Evolutionary conservation across 2,329 filamentous ascomycete genomes (phyloP), one percentile per base, ranked within the genome.

Genomic region (Tolypocladium ophioglossoides): DNA sequence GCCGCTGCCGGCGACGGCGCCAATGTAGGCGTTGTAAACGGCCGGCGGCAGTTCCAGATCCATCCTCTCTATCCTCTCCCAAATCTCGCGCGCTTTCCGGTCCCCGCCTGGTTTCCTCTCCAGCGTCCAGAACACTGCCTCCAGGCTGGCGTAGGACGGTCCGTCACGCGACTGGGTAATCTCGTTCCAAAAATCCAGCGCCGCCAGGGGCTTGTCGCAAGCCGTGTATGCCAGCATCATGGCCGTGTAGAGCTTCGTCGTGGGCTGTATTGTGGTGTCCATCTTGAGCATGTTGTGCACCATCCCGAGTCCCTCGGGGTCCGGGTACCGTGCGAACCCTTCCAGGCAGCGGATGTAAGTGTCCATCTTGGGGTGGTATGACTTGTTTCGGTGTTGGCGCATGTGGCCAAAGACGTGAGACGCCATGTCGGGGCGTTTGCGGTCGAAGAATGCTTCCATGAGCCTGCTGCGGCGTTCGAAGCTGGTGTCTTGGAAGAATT

Each of bases 241-340:
- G 0, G 87, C 84, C 63, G 96, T 97, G 62, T 86, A 83, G 2
- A 97, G 75, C 54, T 75, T 77, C 0, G 92, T 97, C 61, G 80
- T 84, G 5, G 86, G 78, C 61, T 91, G 84, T 39, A 97, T 78
- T 44, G 82, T 80, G n/a, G 85, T 79, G 68, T 99, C 94, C 68
- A 96, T 85, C 72, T 96, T 97, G 60, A 96, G 78, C 82, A 96
- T 92, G 66, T 96, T 96, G 72, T 96, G 87, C 2, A 95, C 81
- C 57, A 87, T 82, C 55, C 84, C 82, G 22, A 96, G 73, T 44
- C 83, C 84, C 54, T 88, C 83, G 1, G 72, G 34, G 53, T 75
- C 72, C 1, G 71, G 71, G 44, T 72, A 70, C n/a, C 70, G 68
- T 4, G 85, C 85, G 27, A 96, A 80, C 2, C 90, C 89, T 56